A percentile compares a stretch with the other conserved stretches of the same genome.
These are phyloP conservation scores for Eucalyptus pauciflora DNA, from an alignment of 345 rosid species.

Conservation along the genomic window DNA sequence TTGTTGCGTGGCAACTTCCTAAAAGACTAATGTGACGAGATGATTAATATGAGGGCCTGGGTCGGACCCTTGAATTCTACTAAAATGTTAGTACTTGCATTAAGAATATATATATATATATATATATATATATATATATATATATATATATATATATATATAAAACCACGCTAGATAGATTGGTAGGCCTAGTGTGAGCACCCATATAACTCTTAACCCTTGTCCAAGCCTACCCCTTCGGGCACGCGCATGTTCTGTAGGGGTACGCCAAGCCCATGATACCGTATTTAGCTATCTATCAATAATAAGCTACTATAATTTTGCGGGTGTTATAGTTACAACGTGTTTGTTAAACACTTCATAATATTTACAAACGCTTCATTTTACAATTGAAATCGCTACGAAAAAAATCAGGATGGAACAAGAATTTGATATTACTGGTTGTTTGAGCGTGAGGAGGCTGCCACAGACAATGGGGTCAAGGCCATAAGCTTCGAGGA, in stretches of 20 bases:
- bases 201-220: neutral
- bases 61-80: neutral
- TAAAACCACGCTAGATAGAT: neutral
- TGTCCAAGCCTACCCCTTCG: neutral
- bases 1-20: neutral
- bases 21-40: neutral
- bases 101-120: neutral
- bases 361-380: neutral
- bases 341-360: neutral
- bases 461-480: no score
- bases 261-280: neutral
- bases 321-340: rapidly evolving
- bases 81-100: neutral
- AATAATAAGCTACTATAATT: neutral
- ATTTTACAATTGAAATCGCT: neutral
- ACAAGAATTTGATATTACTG: no score
- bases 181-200: neutral
- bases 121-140: neutral
- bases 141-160: neutral
- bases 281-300: neutral
- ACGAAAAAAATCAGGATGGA: neutral
- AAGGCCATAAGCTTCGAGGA: no score
- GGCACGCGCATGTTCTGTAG: neutral
- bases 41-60: neutral
- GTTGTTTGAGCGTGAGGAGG: no score